phyloP scores from a whole-genome alignment of 2,329 filamentous ascomycete genomes.

The Alternaria consortialis region DNA sequence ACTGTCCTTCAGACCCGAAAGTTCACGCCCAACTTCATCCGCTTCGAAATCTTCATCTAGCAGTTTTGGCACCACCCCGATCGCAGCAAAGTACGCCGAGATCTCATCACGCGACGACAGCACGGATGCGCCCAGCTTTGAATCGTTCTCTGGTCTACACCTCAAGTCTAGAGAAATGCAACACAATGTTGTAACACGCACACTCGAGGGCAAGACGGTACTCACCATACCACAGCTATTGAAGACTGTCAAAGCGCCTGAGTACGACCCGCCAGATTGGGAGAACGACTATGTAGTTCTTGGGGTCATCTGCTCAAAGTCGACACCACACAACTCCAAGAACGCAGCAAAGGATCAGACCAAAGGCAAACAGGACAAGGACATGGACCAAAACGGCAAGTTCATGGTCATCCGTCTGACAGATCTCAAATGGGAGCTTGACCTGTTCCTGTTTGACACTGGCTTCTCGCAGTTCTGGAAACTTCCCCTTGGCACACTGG shows the following conservation, averaged over 20 bases:
- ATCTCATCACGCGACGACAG: slow-evolving; percentile 51
- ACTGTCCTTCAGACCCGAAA: slow-evolving; percentile 30
- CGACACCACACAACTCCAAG: slow-evolving; percentile 74
- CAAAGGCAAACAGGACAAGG: slow-evolving; percentile 53
- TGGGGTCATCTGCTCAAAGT: slow-evolving; percentile 87
- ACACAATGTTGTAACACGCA: slow-evolving; percentile 80
- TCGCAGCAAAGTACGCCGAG: slow-evolving; percentile 42
- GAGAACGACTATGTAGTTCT: slow-evolving; percentile 92
- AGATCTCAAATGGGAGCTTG: slow-evolving; percentile 88
- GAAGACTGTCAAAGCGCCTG: slow-evolving; percentile 80
- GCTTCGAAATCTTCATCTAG: slow-evolving; percentile 36
- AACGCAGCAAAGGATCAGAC: slow-evolving; percentile 55
- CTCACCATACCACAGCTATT: slow-evolving; percentile 83
- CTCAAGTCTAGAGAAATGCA: slow-evolving; percentile 84
- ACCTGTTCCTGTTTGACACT: slow-evolving; percentile 89
- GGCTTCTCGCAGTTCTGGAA: slow-evolving; percentile 96
- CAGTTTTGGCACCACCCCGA: slow-evolving; percentile 28
- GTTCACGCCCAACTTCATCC: slow-evolving; percentile 29
- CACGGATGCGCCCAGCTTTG: slow-evolving; percentile 66
- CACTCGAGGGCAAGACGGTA: slow-evolving; percentile 78
- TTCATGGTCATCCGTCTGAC: slow-evolving; percentile 93
- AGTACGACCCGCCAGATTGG: slow-evolving; percentile 80
- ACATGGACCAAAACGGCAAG: slow-evolving; percentile 72
- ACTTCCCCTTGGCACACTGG: slow-evolving; percentile 85
- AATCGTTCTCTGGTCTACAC: slow-evolving; percentile 86